A percentile compares a stretch with the other conserved stretches of the same genome.
phyloP scores from a whole-genome alignment of 2,329 filamentous ascomycete genomes.

The Exserohilum rostratum region DNA sequence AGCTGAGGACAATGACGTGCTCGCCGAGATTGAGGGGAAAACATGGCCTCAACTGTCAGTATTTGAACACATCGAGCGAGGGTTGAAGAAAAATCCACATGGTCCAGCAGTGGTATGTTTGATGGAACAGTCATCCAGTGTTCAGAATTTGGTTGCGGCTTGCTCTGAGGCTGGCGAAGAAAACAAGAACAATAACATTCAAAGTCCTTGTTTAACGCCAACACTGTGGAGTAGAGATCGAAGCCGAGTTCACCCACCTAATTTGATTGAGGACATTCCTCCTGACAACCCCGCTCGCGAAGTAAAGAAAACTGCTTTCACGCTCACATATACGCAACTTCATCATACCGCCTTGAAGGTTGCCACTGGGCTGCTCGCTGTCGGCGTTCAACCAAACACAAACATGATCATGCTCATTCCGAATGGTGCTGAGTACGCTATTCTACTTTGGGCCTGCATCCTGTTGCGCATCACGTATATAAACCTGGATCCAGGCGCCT shows the following conservation, averaged over 20 bases:
- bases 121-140: neutral
- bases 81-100: neutral
- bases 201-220: neutral
- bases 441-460: conserved; percentile 12
- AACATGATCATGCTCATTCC: conserved; percentile 1
- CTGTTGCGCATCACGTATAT: conserved; percentile 5
- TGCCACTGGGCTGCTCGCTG: neutral
- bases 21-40: neutral
- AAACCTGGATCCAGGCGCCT: neutral
- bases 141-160: neutral
- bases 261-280: neutral
- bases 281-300: neutral
- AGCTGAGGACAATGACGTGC: neutral
- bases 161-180: neutral
- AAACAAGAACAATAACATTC: neutral
- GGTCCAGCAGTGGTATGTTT: neutral
- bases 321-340: neutral
- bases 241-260: neutral
- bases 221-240: neutral
- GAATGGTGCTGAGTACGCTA: conserved; percentile 10
- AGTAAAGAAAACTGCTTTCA: neutral
- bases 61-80: neutral
- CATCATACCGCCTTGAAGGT: neutral
- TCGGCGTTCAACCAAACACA: neutral
- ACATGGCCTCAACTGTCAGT: neutral